Percentiles rank a stretch among this genome's conserved stretches.
Evolutionary conservation across 257 asterid genomes (phyloP).

Genomic region (Nemophila menziesii): DNA sequence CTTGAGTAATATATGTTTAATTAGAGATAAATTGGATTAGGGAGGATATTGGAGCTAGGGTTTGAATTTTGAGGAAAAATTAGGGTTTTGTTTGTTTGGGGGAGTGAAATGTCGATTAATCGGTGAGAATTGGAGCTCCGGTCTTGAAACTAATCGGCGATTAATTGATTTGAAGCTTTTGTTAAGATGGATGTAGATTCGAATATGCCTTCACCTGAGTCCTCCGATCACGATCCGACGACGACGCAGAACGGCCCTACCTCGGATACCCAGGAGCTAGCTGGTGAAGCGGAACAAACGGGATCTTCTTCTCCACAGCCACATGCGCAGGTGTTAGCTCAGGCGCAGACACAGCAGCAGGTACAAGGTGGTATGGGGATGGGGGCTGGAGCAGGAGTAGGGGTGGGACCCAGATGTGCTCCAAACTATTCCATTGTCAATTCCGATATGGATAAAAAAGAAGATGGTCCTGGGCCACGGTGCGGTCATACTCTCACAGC

Average conservation of each 20-base stretch:
- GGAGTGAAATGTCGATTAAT: conserved; percentile 9
- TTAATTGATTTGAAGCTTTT: conserved; percentile 42
- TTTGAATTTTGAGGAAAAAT: neutral
- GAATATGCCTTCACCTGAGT: conserved; percentile 44
- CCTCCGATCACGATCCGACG: conserved; percentile 63
- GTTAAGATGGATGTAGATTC: conserved; percentile 69
- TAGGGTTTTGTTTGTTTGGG: neutral
- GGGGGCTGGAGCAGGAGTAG: conserved; percentile 38
- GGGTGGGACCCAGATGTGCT: conserved; percentile 80
- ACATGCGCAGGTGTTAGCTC: neutral
- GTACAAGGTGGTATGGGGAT: conserved; percentile 19
- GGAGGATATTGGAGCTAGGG: neutral
- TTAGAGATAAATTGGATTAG: neutral
- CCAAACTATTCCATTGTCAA: conserved; percentile 71
- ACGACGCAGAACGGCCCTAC: conserved; percentile 17
- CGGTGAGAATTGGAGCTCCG: no score
- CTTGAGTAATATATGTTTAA: no score
- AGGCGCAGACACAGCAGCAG: conserved; percentile 19
- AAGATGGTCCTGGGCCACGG: conserved; percentile 98
- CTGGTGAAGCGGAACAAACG: conserved; percentile 23
- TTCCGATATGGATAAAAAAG: conserved; percentile 70
- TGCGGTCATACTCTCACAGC: conserved; percentile 96
- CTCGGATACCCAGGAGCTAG: conserved; percentile 15
- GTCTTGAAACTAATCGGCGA: conserved; percentile 24
- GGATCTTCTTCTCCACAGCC: conserved; percentile 26